Evolutionary conservation across 1,139 yeast species (phyloP).

Genomic region (Yamadazyma mexicana): DNA sequence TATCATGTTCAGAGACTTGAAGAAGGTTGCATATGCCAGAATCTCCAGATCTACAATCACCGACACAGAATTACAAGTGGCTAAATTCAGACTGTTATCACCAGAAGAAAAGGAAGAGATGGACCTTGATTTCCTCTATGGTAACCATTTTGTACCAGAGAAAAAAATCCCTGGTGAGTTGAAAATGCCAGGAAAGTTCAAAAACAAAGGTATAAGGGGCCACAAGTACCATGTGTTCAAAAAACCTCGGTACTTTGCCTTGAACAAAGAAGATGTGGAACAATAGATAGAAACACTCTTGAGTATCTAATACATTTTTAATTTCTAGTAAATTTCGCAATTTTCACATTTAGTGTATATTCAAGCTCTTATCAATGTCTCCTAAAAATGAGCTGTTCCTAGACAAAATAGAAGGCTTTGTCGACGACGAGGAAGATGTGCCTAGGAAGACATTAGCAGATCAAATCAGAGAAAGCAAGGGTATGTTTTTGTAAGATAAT

Average conservation of each 20-base stretch:
- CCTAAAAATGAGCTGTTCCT: too few relatives aligned
- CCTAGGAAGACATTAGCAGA: constrained; percentile 35
- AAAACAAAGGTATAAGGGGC: constrained; percentile 94
- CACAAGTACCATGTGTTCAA: constrained; percentile 93
- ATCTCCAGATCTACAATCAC: constrained; percentile 92
- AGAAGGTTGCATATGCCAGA: constrained; percentile 91
- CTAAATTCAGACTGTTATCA: constrained; percentile 72
- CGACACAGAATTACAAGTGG: constrained; percentile 94
- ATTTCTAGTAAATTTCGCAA: constrained; percentile 2
- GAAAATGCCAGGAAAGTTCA: constrained; percentile 78
- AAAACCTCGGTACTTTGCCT: constrained; percentile 75
- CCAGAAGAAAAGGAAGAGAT: constrained; percentile 38
- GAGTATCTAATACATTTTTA: too few relatives aligned
- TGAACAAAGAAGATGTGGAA: constrained; percentile 6
- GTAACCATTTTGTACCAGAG: constrained; percentile 57
- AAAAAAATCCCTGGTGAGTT: constrained; percentile 57
- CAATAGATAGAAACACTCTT: not conserved
- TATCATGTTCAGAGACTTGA: constrained; percentile 81
- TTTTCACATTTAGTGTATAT: too few relatives aligned
- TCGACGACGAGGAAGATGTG: constrained; percentile 9
- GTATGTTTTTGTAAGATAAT: constrained; percentile 18
- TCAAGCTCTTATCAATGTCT: too few relatives aligned
- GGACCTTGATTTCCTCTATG: constrained; percentile 50
- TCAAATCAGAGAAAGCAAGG: constrained; percentile 36
- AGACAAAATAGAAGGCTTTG: too few relatives aligned